Evolutionary conservation across 768 basidiomycete genomes (phyloP).

Genomic region (Leccinellum luteum): DNA sequence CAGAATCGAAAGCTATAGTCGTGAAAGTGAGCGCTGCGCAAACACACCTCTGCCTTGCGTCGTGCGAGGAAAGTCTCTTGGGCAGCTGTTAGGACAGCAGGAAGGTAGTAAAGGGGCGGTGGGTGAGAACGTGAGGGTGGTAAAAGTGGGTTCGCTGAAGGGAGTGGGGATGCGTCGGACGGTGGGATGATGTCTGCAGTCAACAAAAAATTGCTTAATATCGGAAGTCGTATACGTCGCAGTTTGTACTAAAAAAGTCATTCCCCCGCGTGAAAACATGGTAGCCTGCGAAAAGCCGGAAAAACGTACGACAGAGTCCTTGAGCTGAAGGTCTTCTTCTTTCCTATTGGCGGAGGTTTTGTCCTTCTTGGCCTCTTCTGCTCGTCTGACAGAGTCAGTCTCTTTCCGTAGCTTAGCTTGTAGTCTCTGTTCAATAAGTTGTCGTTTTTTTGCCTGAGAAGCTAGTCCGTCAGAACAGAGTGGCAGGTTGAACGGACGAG

Average conservation of each 20-base stretch:
- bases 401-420: constrained; percentile 83
- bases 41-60: constrained; percentile 61
- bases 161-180: constrained; percentile 31
- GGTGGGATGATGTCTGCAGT: constrained; percentile 66
- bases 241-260: constrained; percentile 57
- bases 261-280: not conserved
- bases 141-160: constrained; percentile 38
- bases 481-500: not conserved
- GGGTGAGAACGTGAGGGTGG: constrained; percentile 63
- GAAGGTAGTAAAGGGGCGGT: constrained; percentile 76
- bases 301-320: constrained; percentile 71
- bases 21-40: not conserved
- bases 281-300: not conserved
- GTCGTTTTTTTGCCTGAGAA: constrained; percentile 75
- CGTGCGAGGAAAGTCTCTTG: constrained; percentile 66
- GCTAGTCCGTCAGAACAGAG: constrained; percentile 7
- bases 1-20: not conserved
- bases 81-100: constrained; percentile 60
- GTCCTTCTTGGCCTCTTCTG: constrained; percentile 85
- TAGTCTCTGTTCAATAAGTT: constrained; percentile 79
- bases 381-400: constrained; percentile 80
- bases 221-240: constrained; percentile 66
- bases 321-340: constrained; percentile 79
- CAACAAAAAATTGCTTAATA: constrained; percentile 70
- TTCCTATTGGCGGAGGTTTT: constrained; percentile 71